Percentiles rank a stretch among this genome's conserved stretches.
These are phyloP conservation scores for Adansonia rubrostipa DNA, from an alignment of 441 rosid genomes.

Conservation along the genomic window DNA sequence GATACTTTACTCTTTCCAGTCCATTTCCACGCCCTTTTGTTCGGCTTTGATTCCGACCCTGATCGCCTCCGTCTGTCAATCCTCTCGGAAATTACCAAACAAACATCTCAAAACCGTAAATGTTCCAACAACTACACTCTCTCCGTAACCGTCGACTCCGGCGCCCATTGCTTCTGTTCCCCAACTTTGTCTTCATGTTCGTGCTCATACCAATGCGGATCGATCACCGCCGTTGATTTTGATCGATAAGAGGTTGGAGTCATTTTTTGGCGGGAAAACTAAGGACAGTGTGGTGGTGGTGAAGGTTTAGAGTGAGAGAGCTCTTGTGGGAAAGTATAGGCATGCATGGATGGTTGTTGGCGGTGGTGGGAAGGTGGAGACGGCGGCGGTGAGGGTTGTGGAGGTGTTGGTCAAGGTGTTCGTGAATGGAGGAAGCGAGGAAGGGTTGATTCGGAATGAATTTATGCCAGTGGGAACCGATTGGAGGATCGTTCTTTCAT, in stretches of 20 bases:
- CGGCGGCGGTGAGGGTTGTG: conserved; percentile 53
- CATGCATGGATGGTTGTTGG: conserved; percentile 83
- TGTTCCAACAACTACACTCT: conserved; percentile 54
- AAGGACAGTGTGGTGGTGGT: conserved; percentile 61
- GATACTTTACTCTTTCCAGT: conserved; percentile 63
- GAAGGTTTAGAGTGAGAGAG: conserved; percentile 49
- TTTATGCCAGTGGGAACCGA: conserved; percentile 97
- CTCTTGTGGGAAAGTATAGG: conserved; percentile 84
- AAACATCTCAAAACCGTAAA: conserved; percentile 37
- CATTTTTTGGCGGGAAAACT: conserved; percentile 46
- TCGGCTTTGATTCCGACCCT: conserved; percentile 46
- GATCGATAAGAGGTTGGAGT: conserved; percentile 63
- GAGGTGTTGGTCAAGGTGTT: conserved; percentile 78
- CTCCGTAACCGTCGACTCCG: conserved; percentile 54
- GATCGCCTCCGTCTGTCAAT: conserved; percentile 45
- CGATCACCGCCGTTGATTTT: conserved; percentile 43
- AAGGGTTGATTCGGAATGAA: conserved; percentile 69
- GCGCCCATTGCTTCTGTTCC: conserved; percentile 40
- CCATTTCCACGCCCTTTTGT: conserved; percentile 56
- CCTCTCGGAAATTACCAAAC: conserved; percentile 44
- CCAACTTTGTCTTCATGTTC: neutral
- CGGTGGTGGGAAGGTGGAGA: conserved; percentile 41
- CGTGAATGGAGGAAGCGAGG: conserved; percentile 79
- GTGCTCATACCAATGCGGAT: conserved; percentile 58
- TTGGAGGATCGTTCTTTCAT: conserved; percentile 88